These are phyloP conservation scores for Streptanthus diversifolius DNA, from an alignment of 345 rosid genomes.

Conservation along the genomic window DNA sequence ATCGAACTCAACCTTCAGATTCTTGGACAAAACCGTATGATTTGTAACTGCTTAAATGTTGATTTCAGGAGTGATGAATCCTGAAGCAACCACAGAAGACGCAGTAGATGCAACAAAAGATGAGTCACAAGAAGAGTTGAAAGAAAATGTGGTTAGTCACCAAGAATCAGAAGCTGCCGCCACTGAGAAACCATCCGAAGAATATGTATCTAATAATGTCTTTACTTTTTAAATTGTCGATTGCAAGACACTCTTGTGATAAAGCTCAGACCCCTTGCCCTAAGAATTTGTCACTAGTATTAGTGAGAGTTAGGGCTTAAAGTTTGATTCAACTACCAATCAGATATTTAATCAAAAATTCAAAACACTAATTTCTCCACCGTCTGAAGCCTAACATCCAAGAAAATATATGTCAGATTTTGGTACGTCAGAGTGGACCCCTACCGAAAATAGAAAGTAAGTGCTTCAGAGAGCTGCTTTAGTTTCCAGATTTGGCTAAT, in stretches of 20 bases:
- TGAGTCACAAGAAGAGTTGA: constrained; percentile 2
- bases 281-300: not conserved
- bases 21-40: not conserved
- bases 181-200: constrained; percentile 7
- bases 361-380: too few relatives aligned
- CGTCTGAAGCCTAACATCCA: too few relatives aligned
- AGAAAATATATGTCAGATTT: too few relatives aligned
- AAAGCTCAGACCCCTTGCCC: not conserved
- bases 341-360: too few relatives aligned
- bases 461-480: too few relatives aligned
- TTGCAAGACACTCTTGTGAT: not conserved
- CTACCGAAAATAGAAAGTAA: not conserved
- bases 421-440: too few relatives aligned
- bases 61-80: constrained; percentile 16
- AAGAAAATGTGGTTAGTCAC: not conserved
- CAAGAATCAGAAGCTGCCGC: constrained; percentile 2
- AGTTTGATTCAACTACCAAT: not conserved
- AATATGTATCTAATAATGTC: not conserved
- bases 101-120: not conserved
- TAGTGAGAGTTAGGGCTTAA: not conserved
- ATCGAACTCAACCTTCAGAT: not conserved
- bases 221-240: not conserved
- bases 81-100: constrained; percentile 22
- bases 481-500: too few relatives aligned
- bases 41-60: not conserved